Conservation (phyloP, 164 flowering plant genomes). For the Stephania cephalantha region DNA sequence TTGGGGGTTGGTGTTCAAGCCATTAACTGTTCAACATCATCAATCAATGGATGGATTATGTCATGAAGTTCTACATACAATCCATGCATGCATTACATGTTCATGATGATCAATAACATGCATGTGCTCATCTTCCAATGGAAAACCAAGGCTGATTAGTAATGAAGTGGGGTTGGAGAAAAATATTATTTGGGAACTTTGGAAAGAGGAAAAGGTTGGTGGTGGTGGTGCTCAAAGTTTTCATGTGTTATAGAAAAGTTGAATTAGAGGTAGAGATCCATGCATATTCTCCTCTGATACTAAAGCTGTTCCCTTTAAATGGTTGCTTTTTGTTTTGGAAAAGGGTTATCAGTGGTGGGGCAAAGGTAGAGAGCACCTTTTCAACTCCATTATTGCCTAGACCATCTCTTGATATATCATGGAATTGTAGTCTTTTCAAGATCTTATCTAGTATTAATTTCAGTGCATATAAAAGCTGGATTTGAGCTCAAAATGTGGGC, state of each 20-base stretch:
- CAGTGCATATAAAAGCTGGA: conserved; percentile 6
- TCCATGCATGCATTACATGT: conserved; percentile 10
- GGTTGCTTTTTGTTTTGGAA: conserved; percentile 26
- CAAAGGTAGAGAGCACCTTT: conserved; percentile 23
- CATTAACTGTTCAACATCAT: conserved; percentile 39
- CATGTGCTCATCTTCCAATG: conserved; percentile 3
- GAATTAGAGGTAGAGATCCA: conserved; percentile 29
- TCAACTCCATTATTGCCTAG: conserved; percentile 44
- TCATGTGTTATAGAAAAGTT: conserved; percentile 9
- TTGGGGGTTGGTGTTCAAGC: conserved; percentile 76
- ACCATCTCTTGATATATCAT: conserved; percentile 26
- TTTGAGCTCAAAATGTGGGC: not conserved
- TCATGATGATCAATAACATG: conserved; percentile 3
- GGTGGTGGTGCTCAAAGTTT: conserved; percentile 20
- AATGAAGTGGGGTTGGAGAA: conserved; percentile 10
- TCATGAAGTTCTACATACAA: conserved; percentile 2
- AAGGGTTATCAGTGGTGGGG: conserved; percentile 21
- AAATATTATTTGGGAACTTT: conserved; percentile 19
- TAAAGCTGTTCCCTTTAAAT: conserved; percentile 38
- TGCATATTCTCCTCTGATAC: conserved; percentile 54
- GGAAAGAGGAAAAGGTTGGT: conserved; percentile 21
- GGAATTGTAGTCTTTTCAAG: conserved; percentile 13
- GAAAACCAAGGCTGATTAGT: conserved; percentile 8
- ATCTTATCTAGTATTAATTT: not conserved
- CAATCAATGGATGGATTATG: conserved; percentile 71